phyloP scores from a whole-genome alignment of 805 yeast genomes.

The Babjeviella inositovora region DNA sequence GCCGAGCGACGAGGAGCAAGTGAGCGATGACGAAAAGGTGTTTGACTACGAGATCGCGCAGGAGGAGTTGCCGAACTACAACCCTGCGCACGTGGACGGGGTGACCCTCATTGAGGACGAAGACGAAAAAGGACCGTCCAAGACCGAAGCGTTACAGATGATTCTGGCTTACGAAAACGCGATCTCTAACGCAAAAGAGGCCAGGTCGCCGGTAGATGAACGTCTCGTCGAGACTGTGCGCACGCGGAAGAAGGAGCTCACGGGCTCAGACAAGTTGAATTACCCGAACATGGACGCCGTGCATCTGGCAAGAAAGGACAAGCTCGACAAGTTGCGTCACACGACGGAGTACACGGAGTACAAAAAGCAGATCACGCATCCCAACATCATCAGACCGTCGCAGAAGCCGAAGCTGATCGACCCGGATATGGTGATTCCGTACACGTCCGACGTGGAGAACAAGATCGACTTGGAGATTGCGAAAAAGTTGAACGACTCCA shows the following conservation, averaged over 20 bases:
- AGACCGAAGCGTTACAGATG: slow-evolving; percentile 20
- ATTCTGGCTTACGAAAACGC: too few species aligned
- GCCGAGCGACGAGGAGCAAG: slow-evolving; percentile 41
- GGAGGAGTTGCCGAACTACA: slow-evolving; percentile 33
- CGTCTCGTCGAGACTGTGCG: slow-evolving; percentile 7
- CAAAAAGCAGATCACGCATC: slow-evolving; percentile 43
- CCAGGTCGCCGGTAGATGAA: slow-evolving; percentile 4
- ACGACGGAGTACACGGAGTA: slow-evolving; percentile 42
- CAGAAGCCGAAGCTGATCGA: slow-evolving; percentile 8
- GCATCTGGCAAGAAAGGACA: slow-evolving; percentile 29
- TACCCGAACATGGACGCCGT: slow-evolving; percentile 29
- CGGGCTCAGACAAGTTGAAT: slow-evolving; percentile 24
- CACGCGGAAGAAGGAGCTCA: slow-evolving; percentile 20
- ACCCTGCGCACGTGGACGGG: slow-evolving; percentile 1
- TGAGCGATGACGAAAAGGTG: slow-evolving; percentile 42
- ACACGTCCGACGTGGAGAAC: slow-evolving; percentile 54
- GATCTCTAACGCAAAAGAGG: slow-evolving; percentile 11
- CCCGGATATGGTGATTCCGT: slow-evolving; percentile 28
- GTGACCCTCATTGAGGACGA: slow-evolving; percentile 4
- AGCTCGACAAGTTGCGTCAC: too few species aligned
- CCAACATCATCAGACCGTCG: slow-evolving; percentile 18
- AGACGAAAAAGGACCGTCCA: slow-evolving; percentile 12
- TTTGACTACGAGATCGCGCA: slow-evolving; percentile 50
- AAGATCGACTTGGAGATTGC: slow-evolving; percentile 47
- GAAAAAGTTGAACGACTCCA: slow-evolving; percentile 29